Evolutionary conservation across 2,329 filamentous ascomycete genomes (phyloP).

Genomic region (Penicillium janthinellum): DNA sequence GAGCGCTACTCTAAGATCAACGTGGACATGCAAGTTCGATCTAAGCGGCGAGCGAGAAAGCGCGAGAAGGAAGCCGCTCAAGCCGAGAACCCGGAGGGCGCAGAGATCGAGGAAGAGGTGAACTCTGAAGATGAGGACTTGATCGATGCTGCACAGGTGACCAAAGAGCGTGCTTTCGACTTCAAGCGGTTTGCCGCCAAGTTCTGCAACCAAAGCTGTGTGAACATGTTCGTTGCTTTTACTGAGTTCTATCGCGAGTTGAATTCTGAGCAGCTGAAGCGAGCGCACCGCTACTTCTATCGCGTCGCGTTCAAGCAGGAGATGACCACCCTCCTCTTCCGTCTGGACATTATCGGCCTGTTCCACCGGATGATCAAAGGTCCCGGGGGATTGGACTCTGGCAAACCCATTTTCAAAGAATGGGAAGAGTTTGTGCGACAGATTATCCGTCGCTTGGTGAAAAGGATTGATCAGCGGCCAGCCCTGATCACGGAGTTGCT

Average conservation of each 20-base stretch:
- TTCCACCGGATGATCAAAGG: slow-evolving; percentile 93
- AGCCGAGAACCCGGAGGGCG: slow-evolving; percentile 49
- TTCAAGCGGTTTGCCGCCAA: slow-evolving; percentile 80
- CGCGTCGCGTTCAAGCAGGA: slow-evolving; percentile 94
- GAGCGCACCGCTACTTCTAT: slow-evolving; percentile 91
- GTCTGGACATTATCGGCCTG: slow-evolving; percentile 85
- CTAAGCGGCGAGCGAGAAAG: slow-evolving; percentile 69
- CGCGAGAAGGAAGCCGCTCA: slow-evolving; percentile 62
- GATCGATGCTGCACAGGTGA: slow-evolving; percentile 67
- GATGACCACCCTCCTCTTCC: slow-evolving; percentile 82
- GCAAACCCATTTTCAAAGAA: slow-evolving; percentile 71
- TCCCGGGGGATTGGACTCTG: slow-evolving; percentile 70
- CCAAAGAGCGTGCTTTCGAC: slow-evolving; percentile 88
- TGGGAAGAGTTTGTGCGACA: slow-evolving; percentile 90
- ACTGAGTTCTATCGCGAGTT: slow-evolving; percentile 80
- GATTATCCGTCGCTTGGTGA: slow-evolving; percentile 76
- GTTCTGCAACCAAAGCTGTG: slow-evolving; percentile 79
- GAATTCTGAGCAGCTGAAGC: slow-evolving; percentile 77
- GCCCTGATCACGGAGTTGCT: slow-evolving; percentile 88
- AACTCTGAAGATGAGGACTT: slow-evolving; percentile 74
- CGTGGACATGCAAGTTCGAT: slow-evolving; percentile 87
- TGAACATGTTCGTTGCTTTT: slow-evolving; percentile 86
- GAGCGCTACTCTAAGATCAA: slow-evolving; percentile 96
- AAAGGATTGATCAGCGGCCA: slow-evolving; percentile 81
- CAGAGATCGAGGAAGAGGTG: slow-evolving; percentile 59